A percentile compares a stretch with the other conserved stretches of the same genome.
phyloP scores from a whole-genome alignment of 1,139 yeast genomes.

The Kurtzmaniella quercitrusa region DNA sequence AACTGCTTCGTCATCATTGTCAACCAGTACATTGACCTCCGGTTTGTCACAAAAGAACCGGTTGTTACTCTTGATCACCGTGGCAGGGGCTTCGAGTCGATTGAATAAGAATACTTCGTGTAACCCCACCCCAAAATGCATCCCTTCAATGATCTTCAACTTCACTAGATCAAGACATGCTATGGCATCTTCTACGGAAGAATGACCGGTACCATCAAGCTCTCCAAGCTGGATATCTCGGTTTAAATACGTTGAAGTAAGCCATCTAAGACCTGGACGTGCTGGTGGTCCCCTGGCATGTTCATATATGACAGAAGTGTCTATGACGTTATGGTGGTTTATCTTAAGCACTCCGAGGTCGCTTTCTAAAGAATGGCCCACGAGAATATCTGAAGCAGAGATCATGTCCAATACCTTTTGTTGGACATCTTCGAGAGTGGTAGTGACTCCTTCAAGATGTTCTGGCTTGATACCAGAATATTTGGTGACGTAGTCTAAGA shows the following conservation, averaged over 20 bases:
- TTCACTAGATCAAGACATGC: slow-evolving; percentile 79
- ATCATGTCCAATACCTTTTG: slow-evolving; percentile 41
- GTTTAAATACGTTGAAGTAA: slow-evolving; percentile 53
- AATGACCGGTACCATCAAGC: slow-evolving; percentile 61
- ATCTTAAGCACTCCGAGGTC: slow-evolving; percentile 59
- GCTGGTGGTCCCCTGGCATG: slow-evolving; percentile 78
- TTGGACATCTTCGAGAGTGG: slow-evolving; percentile 68
- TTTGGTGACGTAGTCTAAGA: slow-evolving; percentile 73
- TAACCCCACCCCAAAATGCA: slow-evolving; percentile 48
- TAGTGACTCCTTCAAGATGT: slow-evolving; percentile 55
- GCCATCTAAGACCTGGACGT: slow-evolving; percentile 71
- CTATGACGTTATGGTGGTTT: slow-evolving; percentile 64
- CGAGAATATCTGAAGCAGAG: slow-evolving; percentile 46
- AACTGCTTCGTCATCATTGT: slow-evolving; percentile 57
- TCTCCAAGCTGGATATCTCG: slow-evolving; percentile 59
- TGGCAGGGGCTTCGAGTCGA: background rate
- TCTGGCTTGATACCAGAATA: slow-evolving; percentile 87
- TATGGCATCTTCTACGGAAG: slow-evolving; percentile 79
- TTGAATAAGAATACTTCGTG: background rate
- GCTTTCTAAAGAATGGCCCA: slow-evolving; percentile 73
- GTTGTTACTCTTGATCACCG: background rate
- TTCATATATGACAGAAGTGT: slow-evolving; percentile 61
- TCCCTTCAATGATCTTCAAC: slow-evolving; percentile 63
- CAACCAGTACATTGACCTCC: slow-evolving; percentile 3
- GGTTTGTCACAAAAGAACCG: background rate